phyloP scores from a whole-genome alignment of 306 rosid species.

The Sechiopsis laciniata region DNA sequence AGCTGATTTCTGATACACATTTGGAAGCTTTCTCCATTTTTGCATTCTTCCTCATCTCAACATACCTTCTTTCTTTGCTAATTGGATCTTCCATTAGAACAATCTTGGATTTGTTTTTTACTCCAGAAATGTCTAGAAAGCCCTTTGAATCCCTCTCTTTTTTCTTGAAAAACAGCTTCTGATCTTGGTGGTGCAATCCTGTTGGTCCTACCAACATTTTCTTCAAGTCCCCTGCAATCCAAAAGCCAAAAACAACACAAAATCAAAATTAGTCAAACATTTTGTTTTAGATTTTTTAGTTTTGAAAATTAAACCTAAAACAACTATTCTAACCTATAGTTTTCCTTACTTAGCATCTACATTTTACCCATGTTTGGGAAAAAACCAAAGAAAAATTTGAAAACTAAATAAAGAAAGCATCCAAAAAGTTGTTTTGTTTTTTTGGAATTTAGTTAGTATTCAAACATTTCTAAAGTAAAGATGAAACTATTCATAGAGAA shows the following conservation, averaged over 20 bases:
- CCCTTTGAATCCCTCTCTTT: conserved; percentile 93
- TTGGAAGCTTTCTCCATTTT: conserved; percentile 87
- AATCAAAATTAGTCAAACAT: too few relatives aligned
- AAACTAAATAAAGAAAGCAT: too few relatives aligned
- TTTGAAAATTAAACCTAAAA: too few relatives aligned
- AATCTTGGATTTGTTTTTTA: conserved; percentile 74
- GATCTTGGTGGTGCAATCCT: conserved; percentile 88
- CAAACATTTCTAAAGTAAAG: too few relatives aligned
- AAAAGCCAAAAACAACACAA: not conserved
- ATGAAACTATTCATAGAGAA: too few relatives aligned
- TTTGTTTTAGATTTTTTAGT: too few relatives aligned
- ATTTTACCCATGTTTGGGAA: too few relatives aligned
- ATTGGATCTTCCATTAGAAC: conserved; percentile 76
- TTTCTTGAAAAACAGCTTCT: conserved; percentile 74
- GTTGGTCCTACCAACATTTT: conserved; percentile 78
- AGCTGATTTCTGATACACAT: conserved; percentile 71
- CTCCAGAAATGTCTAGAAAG: conserved; percentile 69
- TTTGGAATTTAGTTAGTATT: too few relatives aligned
- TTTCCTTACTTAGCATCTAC: too few relatives aligned
- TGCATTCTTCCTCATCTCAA: conserved; percentile 75
- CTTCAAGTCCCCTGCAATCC: conserved; percentile 73
- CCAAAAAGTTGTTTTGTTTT: too few relatives aligned
- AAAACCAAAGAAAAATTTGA: too few relatives aligned
- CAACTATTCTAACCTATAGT: too few relatives aligned
- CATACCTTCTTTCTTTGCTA: conserved; percentile 69